Base-by-base conservation (phyloP, 257 asterid genomes). In the Linaria vulgaris region DNA sequence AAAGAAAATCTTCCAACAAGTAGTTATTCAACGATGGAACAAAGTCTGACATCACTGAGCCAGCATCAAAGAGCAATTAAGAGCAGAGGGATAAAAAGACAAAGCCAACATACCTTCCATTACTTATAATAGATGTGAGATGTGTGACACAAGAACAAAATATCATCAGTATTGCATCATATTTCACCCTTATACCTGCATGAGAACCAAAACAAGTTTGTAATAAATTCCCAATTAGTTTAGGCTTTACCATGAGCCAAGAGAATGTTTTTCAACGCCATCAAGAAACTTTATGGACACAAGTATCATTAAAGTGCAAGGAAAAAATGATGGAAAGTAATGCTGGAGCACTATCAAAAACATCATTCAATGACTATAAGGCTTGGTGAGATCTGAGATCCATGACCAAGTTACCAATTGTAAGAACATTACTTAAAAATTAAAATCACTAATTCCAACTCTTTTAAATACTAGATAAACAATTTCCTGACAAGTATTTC, bases 111-210 rank as follows among this genome's bases (percentile, higher is more conserved):
- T 79, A 91, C 98, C 96, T 88, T 71, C 88, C 85, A 17, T 30
- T 74, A 82, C 84, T 39, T 58, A 83, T 75, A 50, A 88, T 62
- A 64, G 85, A 72, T 72, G 81, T 56, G 73, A 86, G 78, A 61
- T 69, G 88, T 69, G 76, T 50, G 65, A 78, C 61, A 56, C 85
- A 77, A 21, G 88, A 68, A 65, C 81, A 78, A 48, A 86, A 76
- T 52, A 74, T 70, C 89, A 78, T 82, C 84, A 85, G 67, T 31
- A 88, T 78, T 56, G 63, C 67, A 65, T 74, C 75, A 61, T 76
- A 71, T 57, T 72, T 86, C 73, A 75, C 78, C 69, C 63, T 77
- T 64, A 88, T 79, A 66, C 95, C 98, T 91, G 79, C 76, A 76
- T 23, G 48, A 70, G 52, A 27, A 65, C 66, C 76, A 71, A 41